Conservation (phyloP, 139 green algal species). For the Astrephomene gubernaculifera region DNA sequence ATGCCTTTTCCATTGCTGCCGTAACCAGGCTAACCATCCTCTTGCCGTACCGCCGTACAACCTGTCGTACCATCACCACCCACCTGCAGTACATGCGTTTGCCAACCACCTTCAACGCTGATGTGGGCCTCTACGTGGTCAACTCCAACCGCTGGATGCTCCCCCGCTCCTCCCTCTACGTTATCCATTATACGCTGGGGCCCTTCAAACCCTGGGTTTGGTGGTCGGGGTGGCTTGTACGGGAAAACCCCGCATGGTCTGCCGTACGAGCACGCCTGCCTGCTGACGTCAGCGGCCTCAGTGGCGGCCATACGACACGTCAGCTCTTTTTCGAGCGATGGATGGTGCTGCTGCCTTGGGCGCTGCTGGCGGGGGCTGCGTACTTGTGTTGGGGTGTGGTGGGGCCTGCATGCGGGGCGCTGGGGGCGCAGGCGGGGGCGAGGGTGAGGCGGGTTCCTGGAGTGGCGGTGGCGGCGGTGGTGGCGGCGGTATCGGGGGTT, state of each 20-base stretch:
- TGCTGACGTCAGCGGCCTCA: not conserved
- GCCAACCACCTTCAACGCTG: conserved; percentile 77
- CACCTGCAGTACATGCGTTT: conserved; percentile 64
- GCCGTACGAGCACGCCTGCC: conserved; percentile 36
- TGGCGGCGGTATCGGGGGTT: too few relatives aligned
- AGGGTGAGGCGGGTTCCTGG: too few relatives aligned
- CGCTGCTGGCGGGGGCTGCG: not conserved
- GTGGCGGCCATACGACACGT: not conserved
- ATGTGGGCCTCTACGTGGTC: conserved; percentile 82
- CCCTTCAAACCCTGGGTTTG: conserved; percentile 86
- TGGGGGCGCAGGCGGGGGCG: too few relatives aligned
- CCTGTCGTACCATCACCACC: not conserved
- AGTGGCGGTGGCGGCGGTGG: too few relatives aligned
- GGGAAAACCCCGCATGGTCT: conserved; percentile 55
- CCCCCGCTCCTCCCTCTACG: conserved; percentile 54
- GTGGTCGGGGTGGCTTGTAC: conserved; percentile 77
- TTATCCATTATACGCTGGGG: conserved; percentile 85
- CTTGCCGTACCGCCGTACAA: too few relatives aligned
- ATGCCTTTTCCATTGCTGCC: too few relatives aligned
- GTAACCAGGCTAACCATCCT: too few relatives aligned
- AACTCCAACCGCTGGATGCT: conserved; percentile 76
- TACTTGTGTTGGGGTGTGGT: conserved; percentile 5
- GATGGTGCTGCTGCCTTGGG: conserved; percentile 33
- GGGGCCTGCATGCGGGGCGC: too few relatives aligned
- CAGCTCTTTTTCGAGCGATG: conserved; percentile 42